Base-by-base conservation (phyloP, 495 filamentous ascomycete species). In the Penicillium robsamsonii region DNA sequence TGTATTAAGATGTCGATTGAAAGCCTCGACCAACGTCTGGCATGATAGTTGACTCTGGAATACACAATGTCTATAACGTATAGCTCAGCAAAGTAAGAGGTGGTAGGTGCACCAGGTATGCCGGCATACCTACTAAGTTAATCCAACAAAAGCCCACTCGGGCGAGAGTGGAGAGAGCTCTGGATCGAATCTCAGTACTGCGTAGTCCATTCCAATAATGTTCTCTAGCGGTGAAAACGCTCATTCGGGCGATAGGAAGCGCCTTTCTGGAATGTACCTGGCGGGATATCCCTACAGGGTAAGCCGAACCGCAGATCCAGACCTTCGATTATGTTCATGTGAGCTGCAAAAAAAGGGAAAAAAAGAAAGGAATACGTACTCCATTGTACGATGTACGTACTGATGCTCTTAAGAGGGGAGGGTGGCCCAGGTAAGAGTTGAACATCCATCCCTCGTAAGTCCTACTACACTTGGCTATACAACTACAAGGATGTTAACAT, bases 231-330 rank as follows among this genome's bases (percentile, higher is more conserved):
- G 59, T 58, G 45, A 55, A 40, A 38, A 10, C 1, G 31, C 10
- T 30, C 47, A 57, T 50, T 64, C 59, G 59, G 62, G 17, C 63
- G 63, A 62, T 43, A 62, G 61, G 41, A 47, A 15, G 5, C 24
- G 50, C 45, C 45, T n/a, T 52, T 50, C 30, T 44, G 47, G 55
- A 35, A 44, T 42, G 33, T 57, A 20, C 58, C 64, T 62, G 56
- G 60, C 65, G 69, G 71, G 62, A 70, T 65, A 55, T 46, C 71
- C 70, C 31, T 40, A 72, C 57, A 66, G n/a, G 66, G 71, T 68
- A 74, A 74, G 50, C 71, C 71, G 71, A 69, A 56, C 58, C 61
- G 61, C 59, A 25, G 54, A 50, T 61, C 67, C 64, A 70, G 67
- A 63, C 61, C 60, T 24, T 38, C 31, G 33, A 43, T 50, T 56